Base-by-base conservation (phyloP, 768 basidiomycete genomes). In the Trichaptum fuscoviolaceum region DNA sequence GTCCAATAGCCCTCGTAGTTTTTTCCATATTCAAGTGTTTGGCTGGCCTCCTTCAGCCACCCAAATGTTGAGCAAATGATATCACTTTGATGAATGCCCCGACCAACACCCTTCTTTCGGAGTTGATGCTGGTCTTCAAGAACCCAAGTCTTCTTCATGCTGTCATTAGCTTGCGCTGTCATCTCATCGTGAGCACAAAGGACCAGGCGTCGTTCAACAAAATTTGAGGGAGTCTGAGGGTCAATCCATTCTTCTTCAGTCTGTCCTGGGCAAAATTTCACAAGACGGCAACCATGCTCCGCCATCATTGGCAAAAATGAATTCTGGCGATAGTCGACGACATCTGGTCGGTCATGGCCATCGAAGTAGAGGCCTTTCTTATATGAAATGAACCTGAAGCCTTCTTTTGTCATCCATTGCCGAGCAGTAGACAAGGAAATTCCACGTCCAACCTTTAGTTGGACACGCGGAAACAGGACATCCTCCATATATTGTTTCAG, bases 1-100 rank as follows among this genome's bases (percentile, higher is more conserved):
- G 64, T 76, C 78, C 78, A 78, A 64, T 75, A 78, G 0, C 81
- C 79, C 7, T 81, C 75, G 67, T 82, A 76, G 69, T 79, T 81
- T 63, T 81, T 82, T 7, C 79, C 80, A 73, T 82, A 81, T 61
- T 82, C 77, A 8, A 80, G 63, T 17, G 67, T 67, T 66, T 78
- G 75, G 17, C 75, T 70, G 17, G 75, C 79, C 15, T 74, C 76
- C 6, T 62, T 35, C 9, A 81, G 27, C 65, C 71, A 72, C 0
- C 80, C 77, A 67, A 69, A 52, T n/a, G 71, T 77, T n/a, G 71
- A 76, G 63, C 74, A 76, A 42, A 82, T 78, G 4, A 80, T 71
- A 65, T 79, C 76, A 57, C 73, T 76, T 18, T 73, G 71, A 70
- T 82, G 80, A 15, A 80, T 62, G 0, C 79, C 78, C 4, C 75